Base-by-base conservation (phyloP, 495 filamentous ascomycete species). In the Chaetomium cochliodes region DNA sequence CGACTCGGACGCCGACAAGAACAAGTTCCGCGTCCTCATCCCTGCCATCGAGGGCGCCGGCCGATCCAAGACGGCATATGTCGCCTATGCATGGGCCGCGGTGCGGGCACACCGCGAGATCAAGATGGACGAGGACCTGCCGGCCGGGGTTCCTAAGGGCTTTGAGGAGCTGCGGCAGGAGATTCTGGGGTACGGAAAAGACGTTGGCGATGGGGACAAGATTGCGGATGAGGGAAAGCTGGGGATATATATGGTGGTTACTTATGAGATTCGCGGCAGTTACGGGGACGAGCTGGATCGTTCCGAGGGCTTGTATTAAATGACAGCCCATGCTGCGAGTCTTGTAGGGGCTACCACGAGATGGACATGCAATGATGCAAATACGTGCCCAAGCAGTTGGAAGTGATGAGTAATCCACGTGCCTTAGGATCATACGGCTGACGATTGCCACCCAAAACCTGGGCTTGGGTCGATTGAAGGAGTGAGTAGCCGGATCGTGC, bases 161-260 rank as follows among this genome's bases (percentile, higher is more conserved):
- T 25, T 51, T 51, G 47, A 51, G 47, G 22, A 51, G 47, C 47
- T 51, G 47, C 47, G 47, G 20, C 47, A 51, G 51, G 26, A 53
- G 51, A 30, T 53, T 53, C 51, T 30, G 51, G 51, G 25, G 11
- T 30, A 53, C 25, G 51, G 25, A 30, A 53, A 30, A 18, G 26
- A 53, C 13, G 13, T 30, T 12, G 25, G 25, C 12, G 25, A 30
- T 6, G 51, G 25, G 47, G 20, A 51, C 47, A 51, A 51, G 47
- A 51, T 51, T 51, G 20, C 47, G 47, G 47, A 51, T 13, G 47
- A 51, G 20, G 47, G 47, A 13, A 51, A 51, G 47, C 47, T 51
- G 47, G 47, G 47, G 7, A 25, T 51, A 13, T 51, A 51, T 51
- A 11, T 51, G 20, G 47, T 51, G 7, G 47, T 51, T 7, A 51